phyloP scores from a whole-genome alignment of 2,329 filamentous ascomycete genomes.

The Bretziella fagacearum region DNA sequence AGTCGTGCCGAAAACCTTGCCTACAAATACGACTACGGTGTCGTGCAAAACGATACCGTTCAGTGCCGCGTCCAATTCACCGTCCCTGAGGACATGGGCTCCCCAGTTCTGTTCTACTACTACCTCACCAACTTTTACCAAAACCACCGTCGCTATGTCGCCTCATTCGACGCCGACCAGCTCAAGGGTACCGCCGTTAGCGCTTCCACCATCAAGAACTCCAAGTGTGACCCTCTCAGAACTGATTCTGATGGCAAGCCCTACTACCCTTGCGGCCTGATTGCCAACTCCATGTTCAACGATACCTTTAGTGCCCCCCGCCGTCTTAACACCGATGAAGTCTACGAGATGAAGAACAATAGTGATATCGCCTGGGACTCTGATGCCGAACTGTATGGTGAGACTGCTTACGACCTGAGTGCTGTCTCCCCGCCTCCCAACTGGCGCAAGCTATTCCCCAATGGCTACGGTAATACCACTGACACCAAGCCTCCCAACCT shows the following conservation, averaged over 20 bases:
- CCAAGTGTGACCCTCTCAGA: conserved; percentile 60
- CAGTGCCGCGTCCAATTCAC: conserved; percentile 62
- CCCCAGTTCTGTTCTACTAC: conserved; percentile 87
- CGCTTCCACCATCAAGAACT: conserved; percentile 42
- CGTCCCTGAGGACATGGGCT: conserved; percentile 59
- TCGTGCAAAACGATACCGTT: conserved; percentile 24
- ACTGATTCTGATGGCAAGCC: conserved; percentile 39
- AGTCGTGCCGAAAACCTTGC: conserved; percentile 25
- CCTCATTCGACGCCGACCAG: conserved; percentile 70
- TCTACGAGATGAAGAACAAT: conserved; percentile 61
- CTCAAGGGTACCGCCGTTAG: conserved; percentile 52
- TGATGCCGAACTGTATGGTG: conserved; percentile 63
- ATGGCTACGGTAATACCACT: conserved; percentile 42
- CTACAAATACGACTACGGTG: conserved; percentile 22
- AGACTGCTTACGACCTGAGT: conserved; percentile 44
- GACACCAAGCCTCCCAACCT: conserved; percentile 53
- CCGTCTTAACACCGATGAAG: conserved; percentile 39
- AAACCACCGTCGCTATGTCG: conserved; percentile 92
- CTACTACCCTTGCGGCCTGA: conserved; percentile 88
- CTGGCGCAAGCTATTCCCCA: conserved; percentile 55
- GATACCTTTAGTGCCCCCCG: conserved; percentile 62
- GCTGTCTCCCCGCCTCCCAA: conserved; percentile 72
- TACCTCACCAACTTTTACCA: conserved; percentile 96
- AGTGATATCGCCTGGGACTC: conserved; percentile 71
- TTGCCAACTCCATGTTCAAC: conserved; percentile 95